Percentiles rank a stretch among this genome's conserved stretches.
Conservation (phyloP, 2,329 filamentous ascomycete genomes). For the Aspergillus nomiae region DNA sequence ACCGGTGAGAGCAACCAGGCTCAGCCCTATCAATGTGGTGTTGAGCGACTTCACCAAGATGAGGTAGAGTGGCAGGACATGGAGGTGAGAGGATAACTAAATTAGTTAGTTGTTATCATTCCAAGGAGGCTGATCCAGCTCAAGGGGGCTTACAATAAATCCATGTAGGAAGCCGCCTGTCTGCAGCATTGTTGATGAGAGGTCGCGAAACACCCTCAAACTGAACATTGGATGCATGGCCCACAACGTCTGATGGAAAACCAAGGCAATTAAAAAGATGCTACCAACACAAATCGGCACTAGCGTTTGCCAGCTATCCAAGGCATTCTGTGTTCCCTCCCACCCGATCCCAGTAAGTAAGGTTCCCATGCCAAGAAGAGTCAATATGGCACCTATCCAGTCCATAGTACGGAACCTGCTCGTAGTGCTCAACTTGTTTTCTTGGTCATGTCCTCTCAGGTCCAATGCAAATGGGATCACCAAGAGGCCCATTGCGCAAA, state of each 20-base stretch:
- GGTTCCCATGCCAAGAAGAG: constrained; percentile 37
- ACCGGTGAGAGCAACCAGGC: constrained; percentile 40
- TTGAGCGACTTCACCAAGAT: constrained; percentile 38
- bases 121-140: background rate
- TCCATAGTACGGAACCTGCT: constrained; percentile 36
- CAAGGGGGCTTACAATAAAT: constrained; percentile 40
- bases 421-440: constrained; percentile 21
- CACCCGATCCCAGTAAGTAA: constrained; percentile 48
- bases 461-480: constrained; percentile 34
- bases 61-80: constrained; percentile 47
- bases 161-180: constrained; percentile 46
- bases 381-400: constrained; percentile 47
- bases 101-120: background rate
- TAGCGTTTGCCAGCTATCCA: constrained; percentile 43
- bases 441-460: constrained; percentile 19
- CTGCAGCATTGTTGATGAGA: constrained; percentile 42
- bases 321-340: constrained; percentile 43
- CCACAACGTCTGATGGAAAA: constrained; percentile 39
- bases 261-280: constrained; percentile 31
- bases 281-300: constrained; percentile 42
- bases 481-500: constrained; percentile 32
- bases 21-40: constrained; percentile 38
- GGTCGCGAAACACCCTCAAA: constrained; percentile 38
- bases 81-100: constrained; percentile 46
- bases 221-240: constrained; percentile 41